phyloP scores from a whole-genome alignment of 441 rosid species.

The Bocquillonia castaneifolia region DNA sequence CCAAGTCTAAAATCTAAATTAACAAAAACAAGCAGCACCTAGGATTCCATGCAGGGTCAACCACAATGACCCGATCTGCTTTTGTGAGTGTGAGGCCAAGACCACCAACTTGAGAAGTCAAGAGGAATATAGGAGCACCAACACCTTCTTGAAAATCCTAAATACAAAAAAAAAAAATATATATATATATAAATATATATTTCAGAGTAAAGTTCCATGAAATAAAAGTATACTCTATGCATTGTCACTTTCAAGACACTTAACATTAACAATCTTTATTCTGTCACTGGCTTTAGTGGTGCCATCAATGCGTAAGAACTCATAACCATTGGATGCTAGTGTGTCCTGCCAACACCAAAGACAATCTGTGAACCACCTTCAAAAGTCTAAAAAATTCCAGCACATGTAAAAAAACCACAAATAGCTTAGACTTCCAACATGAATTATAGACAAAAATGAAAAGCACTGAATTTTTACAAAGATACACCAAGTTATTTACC shows the following conservation, averaged over 20 bases:
- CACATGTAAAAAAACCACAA: background rate
- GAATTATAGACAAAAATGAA: constrained; percentile 7
- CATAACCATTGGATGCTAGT: constrained; percentile 51
- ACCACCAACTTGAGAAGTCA: constrained; percentile 98
- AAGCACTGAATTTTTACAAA: background rate
- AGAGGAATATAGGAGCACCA: constrained; percentile 78
- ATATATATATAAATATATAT: constrained; percentile 21
- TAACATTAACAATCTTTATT: constrained; percentile 71
- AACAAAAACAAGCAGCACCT: constrained; percentile 46
- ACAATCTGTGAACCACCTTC: constrained; percentile 1
- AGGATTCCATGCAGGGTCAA: constrained; percentile 98
- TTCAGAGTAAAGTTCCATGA: constrained; percentile 6
- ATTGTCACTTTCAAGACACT: constrained; percentile 22
- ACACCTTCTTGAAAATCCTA: constrained; percentile 85
- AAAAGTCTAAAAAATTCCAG: constrained; percentile 11
- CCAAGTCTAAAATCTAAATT: background rate
- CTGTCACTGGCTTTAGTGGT: constrained; percentile 85
- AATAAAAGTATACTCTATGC: constrained; percentile 2
- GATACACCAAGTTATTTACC: background rate
- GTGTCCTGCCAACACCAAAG: constrained; percentile 51
- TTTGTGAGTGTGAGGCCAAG: constrained; percentile 94
- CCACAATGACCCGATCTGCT: constrained; percentile 95
- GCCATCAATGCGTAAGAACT: constrained; percentile 86
- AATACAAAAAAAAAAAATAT: constrained; percentile 4
- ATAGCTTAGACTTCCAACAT: background rate